Conservation (phyloP, 2,329 filamentous ascomycete species). For the Dendryphion nanum region DNA sequence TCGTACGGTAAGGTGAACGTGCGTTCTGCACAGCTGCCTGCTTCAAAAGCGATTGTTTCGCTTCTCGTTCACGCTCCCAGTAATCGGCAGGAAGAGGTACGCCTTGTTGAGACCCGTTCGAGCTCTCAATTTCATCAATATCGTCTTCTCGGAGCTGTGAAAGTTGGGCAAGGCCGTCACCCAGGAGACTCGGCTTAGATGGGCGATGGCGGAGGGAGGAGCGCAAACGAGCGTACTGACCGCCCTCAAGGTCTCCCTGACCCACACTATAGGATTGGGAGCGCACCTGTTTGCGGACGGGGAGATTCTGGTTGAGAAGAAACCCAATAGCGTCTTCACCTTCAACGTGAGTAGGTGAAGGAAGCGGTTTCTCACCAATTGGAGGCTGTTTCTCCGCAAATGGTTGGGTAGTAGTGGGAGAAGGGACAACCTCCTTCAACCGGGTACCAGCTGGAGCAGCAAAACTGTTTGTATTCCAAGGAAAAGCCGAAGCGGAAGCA, state of each 20-base stretch:
- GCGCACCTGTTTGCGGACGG: conserved; percentile 87
- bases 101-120: conserved; percentile 56
- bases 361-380: conserved; percentile 20
- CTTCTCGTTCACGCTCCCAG: conserved; percentile 32
- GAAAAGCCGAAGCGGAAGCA: conserved; percentile 43
- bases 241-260: conserved; percentile 64
- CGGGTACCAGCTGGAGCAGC: conserved; percentile 19
- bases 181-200: conserved; percentile 74
- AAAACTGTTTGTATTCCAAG: conserved; percentile 43
- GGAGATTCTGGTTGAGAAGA: conserved; percentile 53
- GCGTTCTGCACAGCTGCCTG: conserved; percentile 38
- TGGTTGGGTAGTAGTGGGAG: conserved; percentile 30
- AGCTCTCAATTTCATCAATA: conserved; percentile 65
- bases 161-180: conserved; percentile 48
- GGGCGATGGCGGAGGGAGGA: conserved; percentile 69
- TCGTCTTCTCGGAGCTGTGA: conserved; percentile 38
- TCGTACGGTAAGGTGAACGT: conserved; percentile 30
- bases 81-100: conserved; percentile 36
- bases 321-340: conserved; percentile 50
- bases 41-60: conserved; percentile 33
- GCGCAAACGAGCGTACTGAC: conserved; percentile 49
- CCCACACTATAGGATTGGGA: conserved; percentile 97
- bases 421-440: conserved; percentile 33
- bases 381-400: too few relatives aligned
- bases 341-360: conserved; percentile 32